Evolutionary conservation across 2,329 filamentous ascomycete genomes (phyloP).

Genomic region (Trichoderma sp.): DNA sequence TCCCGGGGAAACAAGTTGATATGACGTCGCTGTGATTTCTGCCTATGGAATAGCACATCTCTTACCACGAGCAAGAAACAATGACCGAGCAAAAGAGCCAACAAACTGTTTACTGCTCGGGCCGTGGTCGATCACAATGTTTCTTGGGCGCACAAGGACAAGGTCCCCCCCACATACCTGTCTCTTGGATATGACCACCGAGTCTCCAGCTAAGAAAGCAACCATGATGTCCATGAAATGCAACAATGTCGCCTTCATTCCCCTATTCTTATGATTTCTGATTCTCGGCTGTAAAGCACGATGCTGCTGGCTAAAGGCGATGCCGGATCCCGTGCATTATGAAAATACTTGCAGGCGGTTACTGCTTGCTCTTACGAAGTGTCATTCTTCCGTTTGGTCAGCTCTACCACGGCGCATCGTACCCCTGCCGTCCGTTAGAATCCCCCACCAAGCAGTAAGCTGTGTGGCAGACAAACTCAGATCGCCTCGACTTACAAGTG

Average conservation of each 20-base stretch:
- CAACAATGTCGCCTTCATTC: neutral
- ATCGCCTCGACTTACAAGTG: neutral
- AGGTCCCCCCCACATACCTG: neutral
- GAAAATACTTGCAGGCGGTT: neutral
- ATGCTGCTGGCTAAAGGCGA: neutral
- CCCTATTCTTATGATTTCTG: too few species aligned
- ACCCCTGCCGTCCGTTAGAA: neutral
- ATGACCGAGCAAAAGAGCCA: neutral
- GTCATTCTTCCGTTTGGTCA: slow-evolving; percentile 9
- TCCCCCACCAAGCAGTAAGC: neutral
- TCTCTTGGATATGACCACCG: neutral
- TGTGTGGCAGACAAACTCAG: neutral
- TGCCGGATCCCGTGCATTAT: neutral
- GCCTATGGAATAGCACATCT: neutral
- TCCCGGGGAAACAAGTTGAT: neutral
- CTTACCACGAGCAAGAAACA: neutral
- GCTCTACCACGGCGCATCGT: neutral
- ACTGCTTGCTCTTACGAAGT: neutral
- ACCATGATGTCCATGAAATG: neutral
- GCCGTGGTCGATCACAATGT: slow-evolving; percentile 14
- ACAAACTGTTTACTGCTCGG: neutral
- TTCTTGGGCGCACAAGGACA: neutral
- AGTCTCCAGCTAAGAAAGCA: neutral
- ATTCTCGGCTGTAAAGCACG: neutral
- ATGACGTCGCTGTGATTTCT: neutral